phyloP scores from a whole-genome alignment of 371 early-diverging fungal species.

The Massospora cicadina region DNA sequence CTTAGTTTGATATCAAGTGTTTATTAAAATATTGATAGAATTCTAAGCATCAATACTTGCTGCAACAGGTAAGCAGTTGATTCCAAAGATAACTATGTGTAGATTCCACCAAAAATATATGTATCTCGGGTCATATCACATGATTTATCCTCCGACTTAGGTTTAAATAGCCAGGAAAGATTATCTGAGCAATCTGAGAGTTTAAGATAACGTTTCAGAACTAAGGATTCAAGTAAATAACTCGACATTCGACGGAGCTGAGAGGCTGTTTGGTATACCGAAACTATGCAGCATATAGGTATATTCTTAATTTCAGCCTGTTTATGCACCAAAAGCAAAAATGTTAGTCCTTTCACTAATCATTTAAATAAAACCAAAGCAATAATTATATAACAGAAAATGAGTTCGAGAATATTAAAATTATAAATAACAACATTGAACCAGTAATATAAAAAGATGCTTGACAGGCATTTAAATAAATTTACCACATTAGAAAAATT shows the following conservation, averaged over 20 bases:
- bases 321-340: neutral
- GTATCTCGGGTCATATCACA: neutral
- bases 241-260: neutral
- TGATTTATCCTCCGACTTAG: neutral
- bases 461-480: neutral
- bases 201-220: neutral
- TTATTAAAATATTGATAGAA: too few species aligned
- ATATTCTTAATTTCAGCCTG: neutral
- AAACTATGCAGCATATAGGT: neutral
- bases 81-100: too few species aligned
- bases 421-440: neutral
- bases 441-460: neutral
- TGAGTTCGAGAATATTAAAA: neutral
- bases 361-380: neutral
- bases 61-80: too few species aligned
- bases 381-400: neutral
- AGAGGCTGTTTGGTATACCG: neutral
- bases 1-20: too few species aligned
- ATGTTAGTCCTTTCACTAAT: neutral
- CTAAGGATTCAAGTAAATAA: neutral
- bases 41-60: too few species aligned
- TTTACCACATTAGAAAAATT: neutral
- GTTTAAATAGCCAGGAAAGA: neutral
- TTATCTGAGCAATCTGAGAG: neutral
- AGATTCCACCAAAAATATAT: neutral